Base-by-base conservation (phyloP, 2,329 filamentous ascomycete species). In the Pseudocercospora cruenta region DNA sequence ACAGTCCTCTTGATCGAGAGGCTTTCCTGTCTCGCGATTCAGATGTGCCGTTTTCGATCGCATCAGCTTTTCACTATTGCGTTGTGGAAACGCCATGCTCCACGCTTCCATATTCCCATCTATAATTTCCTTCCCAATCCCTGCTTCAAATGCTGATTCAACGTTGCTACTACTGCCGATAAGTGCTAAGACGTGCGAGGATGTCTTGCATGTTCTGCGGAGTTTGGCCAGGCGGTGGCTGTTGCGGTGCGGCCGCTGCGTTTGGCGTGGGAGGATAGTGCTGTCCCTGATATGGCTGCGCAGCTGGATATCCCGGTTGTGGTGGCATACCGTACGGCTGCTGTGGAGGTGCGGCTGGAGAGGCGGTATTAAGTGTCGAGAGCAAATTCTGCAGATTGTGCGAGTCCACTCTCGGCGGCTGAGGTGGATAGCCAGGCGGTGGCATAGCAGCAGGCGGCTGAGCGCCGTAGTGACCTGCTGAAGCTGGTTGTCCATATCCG, bases 351-450 rank as follows among this genome's bases (percentile, higher is more conserved):
- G 72, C 57, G 8, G 55, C 55, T 69, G 66, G 67, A 12, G 71
- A 65, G 3, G 78, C 76, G 22, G 82, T 72, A 39, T 61, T 78
- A 74, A 93, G 83, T 8, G 87, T 85, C 19, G 87, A 84, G 5
- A 94, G 79, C 4, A 94, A 80, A 62, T 87, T 89, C 73, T 93
- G 91, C n/a, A 94, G 80, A 5, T 88, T 87, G 45, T 85, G 84
- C 39, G 87, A 87, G 71, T 94, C 91, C 28, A 94, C 79, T 63
- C 83, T 88, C 14, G 87, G 57, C 92, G 80, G 64, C 8, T 62
- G 63, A 22, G 67, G 69, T 21, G 71, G 67, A 47, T 78, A 75
- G 60, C 77, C 79, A 10, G 78, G 66, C 22, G 74, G 74, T 62
- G 72, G 76, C 70, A 78, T 77, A 39, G 31, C 33, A 26, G 53